A percentile compares a stretch with the other conserved stretches of the same genome.
Evolutionary conservation across 805 yeast genomes (phyloP).

Genomic region (Isabelozyma pseudorhagii): DNA sequence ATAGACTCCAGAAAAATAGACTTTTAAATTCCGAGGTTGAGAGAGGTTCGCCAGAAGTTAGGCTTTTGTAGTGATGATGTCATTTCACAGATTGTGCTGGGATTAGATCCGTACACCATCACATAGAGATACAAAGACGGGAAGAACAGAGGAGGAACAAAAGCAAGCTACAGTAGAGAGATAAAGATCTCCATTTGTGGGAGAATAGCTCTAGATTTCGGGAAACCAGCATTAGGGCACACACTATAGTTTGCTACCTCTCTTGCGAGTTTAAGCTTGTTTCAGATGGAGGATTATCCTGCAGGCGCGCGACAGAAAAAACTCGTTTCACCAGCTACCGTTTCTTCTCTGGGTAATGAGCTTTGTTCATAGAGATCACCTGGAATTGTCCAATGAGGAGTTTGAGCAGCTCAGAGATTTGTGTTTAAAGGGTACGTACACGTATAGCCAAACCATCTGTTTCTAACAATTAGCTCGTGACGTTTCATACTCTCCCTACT

Average conservation of each 20-base stretch:
- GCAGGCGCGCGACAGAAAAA: background rate
- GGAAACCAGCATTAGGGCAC: too few species aligned
- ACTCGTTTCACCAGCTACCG: background rate
- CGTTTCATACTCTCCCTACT: constrained; percentile 67
- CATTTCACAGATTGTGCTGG: background rate
- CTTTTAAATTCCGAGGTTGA: too few species aligned
- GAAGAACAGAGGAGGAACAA: too few species aligned
- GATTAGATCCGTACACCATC: background rate
- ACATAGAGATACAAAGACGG: too few species aligned
- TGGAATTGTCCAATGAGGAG: constrained; percentile 16
- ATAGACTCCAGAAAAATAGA: too few species aligned
- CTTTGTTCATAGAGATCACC: constrained; percentile 6
- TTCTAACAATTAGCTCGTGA: constrained; percentile 41
- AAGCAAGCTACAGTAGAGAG: too few species aligned
- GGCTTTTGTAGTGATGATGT: background rate
- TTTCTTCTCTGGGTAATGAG: background rate
- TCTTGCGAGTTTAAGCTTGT: background rate
- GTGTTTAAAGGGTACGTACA: constrained; percentile 19
- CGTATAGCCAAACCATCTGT: background rate
- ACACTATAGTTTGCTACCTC: background rate
- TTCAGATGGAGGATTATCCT: background rate
- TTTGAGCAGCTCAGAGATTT: constrained; percentile 12
- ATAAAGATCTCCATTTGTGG: too few species aligned
- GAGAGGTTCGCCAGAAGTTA: background rate
- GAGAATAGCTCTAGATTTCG: too few species aligned